These are phyloP conservation scores for Globisporangium mamillatum DNA, from an alignment of 352 stramenopile genomes.

Conservation along the genomic window DNA sequence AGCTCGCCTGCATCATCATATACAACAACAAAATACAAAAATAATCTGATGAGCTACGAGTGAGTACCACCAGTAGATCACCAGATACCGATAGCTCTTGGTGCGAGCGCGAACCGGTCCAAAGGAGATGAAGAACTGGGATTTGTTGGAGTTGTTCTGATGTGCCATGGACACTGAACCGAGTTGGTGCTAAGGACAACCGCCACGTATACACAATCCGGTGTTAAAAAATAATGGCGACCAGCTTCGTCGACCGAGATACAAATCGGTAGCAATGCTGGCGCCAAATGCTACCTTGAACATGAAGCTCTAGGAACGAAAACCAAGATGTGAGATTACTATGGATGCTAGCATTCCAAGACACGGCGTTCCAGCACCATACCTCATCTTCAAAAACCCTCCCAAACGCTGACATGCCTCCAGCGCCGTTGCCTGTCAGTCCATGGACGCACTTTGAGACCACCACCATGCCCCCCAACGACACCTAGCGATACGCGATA, in stretches of 20 bases:
- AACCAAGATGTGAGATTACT: neutral
- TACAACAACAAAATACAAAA: no score
- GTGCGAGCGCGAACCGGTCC: conserved; percentile 27
- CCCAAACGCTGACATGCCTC: conserved; percentile 93
- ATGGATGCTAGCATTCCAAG: neutral
- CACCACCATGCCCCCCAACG: no score
- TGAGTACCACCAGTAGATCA: neutral
- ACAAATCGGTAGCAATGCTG: neutral
- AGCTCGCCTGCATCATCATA: conserved; percentile 39
- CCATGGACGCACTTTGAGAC: neutral
- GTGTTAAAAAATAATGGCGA: neutral
- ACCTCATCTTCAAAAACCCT: conserved; percentile 96
- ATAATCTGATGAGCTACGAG: neutral
- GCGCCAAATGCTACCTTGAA: conserved; percentile 44
- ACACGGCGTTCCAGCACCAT: neutral
- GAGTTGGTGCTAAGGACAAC: conserved; percentile 82
- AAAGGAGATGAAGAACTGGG: conserved; percentile 99
- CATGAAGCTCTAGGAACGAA: conserved; percentile 76
- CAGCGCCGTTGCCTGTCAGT: conserved; percentile 82
- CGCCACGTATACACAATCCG: neutral
- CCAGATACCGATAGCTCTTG: neutral
- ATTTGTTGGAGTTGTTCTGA: conserved; percentile 95
- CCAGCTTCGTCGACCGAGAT: neutral
- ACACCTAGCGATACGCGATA: no score
- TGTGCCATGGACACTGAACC: conserved; percentile 98